Percentiles rank a stretch among this genome's conserved stretches.
These are phyloP conservation scores for Fusarium sarcochroum DNA, from an alignment of 2,329 filamentous ascomycete genomes.

Conservation along the genomic window DNA sequence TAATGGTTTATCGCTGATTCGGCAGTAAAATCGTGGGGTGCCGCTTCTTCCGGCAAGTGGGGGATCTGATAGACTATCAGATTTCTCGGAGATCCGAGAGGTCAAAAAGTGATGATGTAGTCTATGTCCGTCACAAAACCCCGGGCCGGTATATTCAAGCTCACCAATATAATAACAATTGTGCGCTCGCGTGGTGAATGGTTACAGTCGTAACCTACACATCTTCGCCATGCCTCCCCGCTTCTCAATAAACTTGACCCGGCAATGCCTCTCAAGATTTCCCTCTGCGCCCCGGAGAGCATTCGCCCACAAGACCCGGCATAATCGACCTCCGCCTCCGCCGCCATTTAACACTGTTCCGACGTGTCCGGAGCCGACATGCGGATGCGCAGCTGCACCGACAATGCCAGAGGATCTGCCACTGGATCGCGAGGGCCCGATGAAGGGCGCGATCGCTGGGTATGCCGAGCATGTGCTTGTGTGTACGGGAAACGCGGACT, in stretches of 20 bases:
- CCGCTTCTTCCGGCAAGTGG: conserved; percentile 44
- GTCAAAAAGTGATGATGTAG: conserved; percentile 34
- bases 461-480: conserved; percentile 89
- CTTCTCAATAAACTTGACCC: conserved; percentile 30
- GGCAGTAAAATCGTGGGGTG: conserved; percentile 31
- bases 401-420: conserved; percentile 75
- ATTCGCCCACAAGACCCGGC: conserved; percentile 37
- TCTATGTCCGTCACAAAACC: conserved; percentile 24
- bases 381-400: conserved; percentile 78
- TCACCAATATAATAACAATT: conserved; percentile 1
- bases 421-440: conserved; percentile 78
- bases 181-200: neutral
- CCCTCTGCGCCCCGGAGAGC: conserved; percentile 18
- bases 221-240: conserved; percentile 34
- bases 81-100: conserved; percentile 43
- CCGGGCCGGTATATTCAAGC: conserved; percentile 32
- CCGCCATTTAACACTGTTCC: conserved; percentile 61
- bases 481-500: conserved; percentile 84
- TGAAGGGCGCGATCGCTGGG: conserved; percentile 82
- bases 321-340: conserved; percentile 36
- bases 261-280: conserved; percentile 24
- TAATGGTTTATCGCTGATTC: conserved; percentile 30
- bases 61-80: conserved; percentile 19
- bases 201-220: neutral
- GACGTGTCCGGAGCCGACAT: conserved; percentile 82